These are phyloP conservation scores for Diaporthe vexans DNA, from an alignment of 2,329 filamentous ascomycete genomes.

Conservation along the genomic window DNA sequence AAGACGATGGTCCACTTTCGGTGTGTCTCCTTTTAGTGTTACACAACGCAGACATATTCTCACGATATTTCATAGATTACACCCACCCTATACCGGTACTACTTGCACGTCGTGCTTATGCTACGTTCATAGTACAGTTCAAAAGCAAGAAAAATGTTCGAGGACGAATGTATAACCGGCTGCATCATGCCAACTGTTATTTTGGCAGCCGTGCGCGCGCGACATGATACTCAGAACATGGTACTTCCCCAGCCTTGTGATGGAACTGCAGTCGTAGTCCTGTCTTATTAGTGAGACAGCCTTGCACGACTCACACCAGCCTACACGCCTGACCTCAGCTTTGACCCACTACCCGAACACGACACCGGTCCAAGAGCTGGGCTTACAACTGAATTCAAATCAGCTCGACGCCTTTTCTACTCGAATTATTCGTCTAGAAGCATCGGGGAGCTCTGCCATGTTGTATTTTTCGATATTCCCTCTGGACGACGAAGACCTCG, in stretches of 20 bases:
- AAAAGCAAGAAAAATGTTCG: no score
- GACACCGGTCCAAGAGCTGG: neutral
- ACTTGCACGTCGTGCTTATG: no score
- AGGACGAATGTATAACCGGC: neutral
- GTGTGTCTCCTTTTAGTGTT: no score
- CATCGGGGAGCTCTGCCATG: no score
- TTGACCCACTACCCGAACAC: neutral
- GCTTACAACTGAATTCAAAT: neutral
- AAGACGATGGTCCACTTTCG: neutral
- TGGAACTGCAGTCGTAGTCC: neutral
- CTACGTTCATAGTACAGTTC: neutral
- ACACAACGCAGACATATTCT: neutral
- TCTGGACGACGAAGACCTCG: neutral
- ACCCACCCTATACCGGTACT: no score
- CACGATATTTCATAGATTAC: neutral
- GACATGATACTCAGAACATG: neutral
- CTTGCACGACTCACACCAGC: neutral
- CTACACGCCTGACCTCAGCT: neutral
- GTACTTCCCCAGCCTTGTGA: neutral
- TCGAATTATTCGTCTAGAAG: neutral
- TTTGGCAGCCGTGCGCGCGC: no score
- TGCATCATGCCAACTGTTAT: neutral
- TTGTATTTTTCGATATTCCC: rapidly evolving
- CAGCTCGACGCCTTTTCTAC: neutral
- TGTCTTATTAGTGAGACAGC: neutral